Percentiles rank a stretch among this genome's conserved stretches.
Evolutionary conservation across 441 rosid genomes (phyloP).

Genomic region (Populus hybrid): DNA sequence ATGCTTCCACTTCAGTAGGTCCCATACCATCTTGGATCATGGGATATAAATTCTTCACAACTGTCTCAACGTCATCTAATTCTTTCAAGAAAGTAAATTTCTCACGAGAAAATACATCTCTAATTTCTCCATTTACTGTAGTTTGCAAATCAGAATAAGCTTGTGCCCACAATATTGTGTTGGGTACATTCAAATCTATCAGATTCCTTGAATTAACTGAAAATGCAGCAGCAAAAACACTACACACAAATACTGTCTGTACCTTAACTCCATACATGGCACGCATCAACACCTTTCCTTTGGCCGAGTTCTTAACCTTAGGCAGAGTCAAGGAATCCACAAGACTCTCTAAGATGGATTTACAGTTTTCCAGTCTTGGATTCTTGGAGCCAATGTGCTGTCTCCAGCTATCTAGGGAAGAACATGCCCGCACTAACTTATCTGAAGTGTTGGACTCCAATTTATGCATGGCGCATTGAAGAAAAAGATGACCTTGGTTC

Average conservation of each 20-base stretch:
- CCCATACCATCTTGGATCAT: conserved; percentile 44
- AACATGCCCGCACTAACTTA: conserved; percentile 44
- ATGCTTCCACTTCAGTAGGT: conserved; percentile 31
- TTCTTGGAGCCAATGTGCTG: conserved; percentile 56
- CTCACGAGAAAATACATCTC: conserved; percentile 35
- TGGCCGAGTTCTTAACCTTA: conserved; percentile 87
- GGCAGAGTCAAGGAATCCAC: conserved; percentile 58
- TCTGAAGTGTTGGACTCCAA: conserved; percentile 51
- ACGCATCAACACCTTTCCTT: conserved; percentile 85
- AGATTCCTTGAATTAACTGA: conserved; percentile 59
- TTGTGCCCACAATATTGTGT: conserved; percentile 56
- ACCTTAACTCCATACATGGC: conserved; percentile 89
- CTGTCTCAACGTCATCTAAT: conserved; percentile 53
- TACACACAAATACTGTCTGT: conserved; percentile 59
- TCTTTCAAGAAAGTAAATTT: conserved; percentile 55
- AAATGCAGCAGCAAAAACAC: conserved; percentile 70
- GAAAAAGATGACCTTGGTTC: conserved; percentile 81
- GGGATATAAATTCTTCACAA: conserved; percentile 48
- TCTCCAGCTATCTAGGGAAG: conserved; percentile 72
- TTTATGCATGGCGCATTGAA: conserved; percentile 67
- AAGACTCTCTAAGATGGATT: conserved; percentile 50
- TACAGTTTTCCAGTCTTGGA: conserved; percentile 57
- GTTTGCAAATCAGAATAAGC: conserved; percentile 56
- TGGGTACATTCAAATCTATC: conserved; percentile 43
- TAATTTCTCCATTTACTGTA: conserved; percentile 43